Conservation (phyloP, 2,329 filamentous ascomycete genomes). For the Colletotrichum gloeosporioides region DNA sequence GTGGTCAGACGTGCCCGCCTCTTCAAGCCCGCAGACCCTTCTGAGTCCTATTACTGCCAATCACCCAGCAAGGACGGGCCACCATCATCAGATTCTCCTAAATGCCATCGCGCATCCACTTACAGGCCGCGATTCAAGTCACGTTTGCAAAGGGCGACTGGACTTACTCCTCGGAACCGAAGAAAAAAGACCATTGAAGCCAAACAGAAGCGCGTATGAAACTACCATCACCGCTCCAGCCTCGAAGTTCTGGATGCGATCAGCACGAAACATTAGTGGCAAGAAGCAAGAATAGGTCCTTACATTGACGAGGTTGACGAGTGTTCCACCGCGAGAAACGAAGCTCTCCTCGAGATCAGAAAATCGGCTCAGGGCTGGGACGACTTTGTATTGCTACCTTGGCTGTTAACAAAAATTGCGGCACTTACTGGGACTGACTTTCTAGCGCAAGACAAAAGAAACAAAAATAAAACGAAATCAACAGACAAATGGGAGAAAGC, state of each 20-base stretch:
- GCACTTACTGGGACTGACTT: too few species aligned
- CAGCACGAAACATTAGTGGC: not conserved
- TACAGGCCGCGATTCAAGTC: not conserved
- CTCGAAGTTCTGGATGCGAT: not conserved
- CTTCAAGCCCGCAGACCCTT: not conserved
- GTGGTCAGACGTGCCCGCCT: not conserved
- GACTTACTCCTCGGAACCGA: not conserved
- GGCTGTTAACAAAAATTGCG: too few species aligned
- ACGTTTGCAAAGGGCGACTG: not conserved
- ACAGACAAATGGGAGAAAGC: too few species aligned
- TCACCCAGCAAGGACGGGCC: too few species aligned
- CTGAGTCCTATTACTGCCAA: not conserved
- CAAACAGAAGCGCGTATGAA: too few species aligned
- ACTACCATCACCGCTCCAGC: not conserved
- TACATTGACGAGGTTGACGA: not conserved
- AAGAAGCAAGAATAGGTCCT: not conserved
- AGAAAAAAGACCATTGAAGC: not conserved
- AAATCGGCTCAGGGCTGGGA: not conserved
- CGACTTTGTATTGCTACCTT: not conserved
- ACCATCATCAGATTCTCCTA: not conserved
- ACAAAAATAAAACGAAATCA: too few species aligned
- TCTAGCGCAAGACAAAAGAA: too few species aligned
- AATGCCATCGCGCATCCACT: not conserved
- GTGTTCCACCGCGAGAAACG: not conserved
- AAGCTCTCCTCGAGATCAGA: not conserved